phyloP scores from a whole-genome alignment of 2,329 filamentous ascomycete species.

The Nakataea oryzae region DNA sequence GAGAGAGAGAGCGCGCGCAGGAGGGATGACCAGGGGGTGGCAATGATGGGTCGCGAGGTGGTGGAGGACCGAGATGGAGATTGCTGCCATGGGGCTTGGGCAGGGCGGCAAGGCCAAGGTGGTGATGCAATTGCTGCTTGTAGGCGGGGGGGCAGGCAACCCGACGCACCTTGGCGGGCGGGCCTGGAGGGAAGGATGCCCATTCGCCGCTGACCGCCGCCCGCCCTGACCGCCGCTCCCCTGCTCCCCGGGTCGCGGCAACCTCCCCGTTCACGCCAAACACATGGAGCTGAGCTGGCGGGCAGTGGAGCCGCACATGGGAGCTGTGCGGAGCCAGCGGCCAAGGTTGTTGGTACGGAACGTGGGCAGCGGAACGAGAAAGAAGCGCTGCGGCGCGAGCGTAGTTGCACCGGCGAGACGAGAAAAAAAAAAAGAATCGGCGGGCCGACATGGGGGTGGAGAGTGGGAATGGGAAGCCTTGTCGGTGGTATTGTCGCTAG shows the following conservation, averaged over 20 bases:
- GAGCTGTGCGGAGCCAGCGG: background rate
- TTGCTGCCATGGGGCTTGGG: no score
- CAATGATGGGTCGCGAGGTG: background rate
- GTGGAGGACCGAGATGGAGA: background rate
- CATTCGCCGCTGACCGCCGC: background rate
- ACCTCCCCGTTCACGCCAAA: background rate
- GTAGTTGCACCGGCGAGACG: no score
- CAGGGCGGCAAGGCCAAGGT: no score
- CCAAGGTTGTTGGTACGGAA: background rate
- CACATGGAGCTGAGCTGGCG: no score
- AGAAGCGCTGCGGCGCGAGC: background rate
- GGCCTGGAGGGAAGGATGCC: background rate
- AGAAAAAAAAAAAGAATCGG: no score
- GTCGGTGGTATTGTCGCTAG: no score
- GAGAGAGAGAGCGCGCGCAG: background rate
- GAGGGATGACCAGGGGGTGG: background rate
- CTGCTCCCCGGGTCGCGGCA: background rate
- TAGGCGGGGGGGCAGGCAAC: background rate
- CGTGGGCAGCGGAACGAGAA: no score
- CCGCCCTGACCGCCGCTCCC: background rate
- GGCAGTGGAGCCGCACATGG: no score
- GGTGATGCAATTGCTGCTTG: background rate
- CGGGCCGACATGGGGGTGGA: no score
- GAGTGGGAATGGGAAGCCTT: no score
- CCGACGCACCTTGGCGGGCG: background rate